Conservation (phyloP, 805 yeast species). For the Komagataella pastoris region DNA sequence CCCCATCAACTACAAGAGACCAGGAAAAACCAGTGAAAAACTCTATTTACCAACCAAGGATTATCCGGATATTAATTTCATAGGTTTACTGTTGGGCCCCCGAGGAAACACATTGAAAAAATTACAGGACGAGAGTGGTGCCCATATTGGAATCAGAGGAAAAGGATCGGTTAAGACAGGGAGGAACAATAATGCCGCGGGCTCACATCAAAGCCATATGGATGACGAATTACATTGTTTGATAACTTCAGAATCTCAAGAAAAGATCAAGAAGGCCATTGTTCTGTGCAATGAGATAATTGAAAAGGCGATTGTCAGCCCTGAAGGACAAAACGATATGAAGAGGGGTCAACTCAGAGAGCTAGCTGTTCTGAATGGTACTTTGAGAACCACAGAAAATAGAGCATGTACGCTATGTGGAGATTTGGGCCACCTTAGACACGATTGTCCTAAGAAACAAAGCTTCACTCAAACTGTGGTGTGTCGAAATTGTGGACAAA, state of each 20-base stretch:
- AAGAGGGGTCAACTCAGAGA: constrained; percentile 87
- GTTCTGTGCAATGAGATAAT: constrained; percentile 63
- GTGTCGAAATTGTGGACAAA: constrained; percentile 68
- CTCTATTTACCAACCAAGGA: constrained; percentile 74
- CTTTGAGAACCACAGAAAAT: constrained; percentile 59
- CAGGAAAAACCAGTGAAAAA: constrained; percentile 60
- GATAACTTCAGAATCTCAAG: constrained; percentile 72
- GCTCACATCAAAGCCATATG: constrained; percentile 36
- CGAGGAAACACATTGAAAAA: constrained; percentile 82
- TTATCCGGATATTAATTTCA: constrained; percentile 85
- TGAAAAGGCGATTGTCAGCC: constrained; percentile 73
- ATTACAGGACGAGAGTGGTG: constrained; percentile 77
- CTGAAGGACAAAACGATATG: constrained; percentile 86
- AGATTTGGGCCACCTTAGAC: constrained; percentile 46
- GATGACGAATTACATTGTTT: constrained; percentile 85
- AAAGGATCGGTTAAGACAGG: constrained; percentile 95
- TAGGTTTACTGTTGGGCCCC: constrained; percentile 87
- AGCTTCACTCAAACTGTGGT: constrained; percentile 40
- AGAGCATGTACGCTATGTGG: constrained; percentile 57
- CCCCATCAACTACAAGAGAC: constrained; percentile 63
- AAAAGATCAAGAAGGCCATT: constrained; percentile 63
- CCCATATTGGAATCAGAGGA: constrained; percentile 84
- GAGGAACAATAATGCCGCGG: constrained; percentile 34
- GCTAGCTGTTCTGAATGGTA: constrained; percentile 89
- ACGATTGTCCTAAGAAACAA: constrained; percentile 47